phyloP scores from a whole-genome alignment of 768 basidiomycete species.

The Boletales sp. region DNA sequence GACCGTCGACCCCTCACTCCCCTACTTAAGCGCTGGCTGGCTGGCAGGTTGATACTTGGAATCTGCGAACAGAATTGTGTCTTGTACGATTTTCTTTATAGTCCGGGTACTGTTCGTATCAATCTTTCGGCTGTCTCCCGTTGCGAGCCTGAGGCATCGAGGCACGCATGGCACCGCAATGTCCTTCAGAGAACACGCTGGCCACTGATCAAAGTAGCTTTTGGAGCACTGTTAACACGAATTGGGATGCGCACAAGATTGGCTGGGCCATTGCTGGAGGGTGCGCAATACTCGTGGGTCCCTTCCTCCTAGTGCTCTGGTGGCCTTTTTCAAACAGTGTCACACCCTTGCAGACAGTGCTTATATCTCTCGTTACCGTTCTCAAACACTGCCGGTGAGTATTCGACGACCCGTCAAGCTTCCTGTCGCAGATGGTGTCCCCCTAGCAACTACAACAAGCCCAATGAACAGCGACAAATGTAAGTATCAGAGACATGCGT shows the following conservation, averaged over 20 bases:
- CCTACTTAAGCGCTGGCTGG: not conserved
- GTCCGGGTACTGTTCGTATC: not conserved
- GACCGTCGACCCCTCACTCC: too few species aligned
- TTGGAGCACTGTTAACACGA: constrained; percentile 50
- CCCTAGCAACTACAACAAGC: constrained; percentile 62
- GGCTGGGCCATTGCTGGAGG: constrained; percentile 73
- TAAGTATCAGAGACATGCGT: constrained; percentile 30
- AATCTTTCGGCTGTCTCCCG: not conserved
- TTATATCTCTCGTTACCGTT: constrained; percentile 57
- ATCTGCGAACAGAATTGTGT: constrained; percentile 1
- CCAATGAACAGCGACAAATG: constrained; percentile 78
- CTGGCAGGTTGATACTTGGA: constrained; percentile 5
- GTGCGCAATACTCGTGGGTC: constrained; percentile 52
- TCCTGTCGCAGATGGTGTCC: not conserved
- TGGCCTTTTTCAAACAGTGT: not conserved
- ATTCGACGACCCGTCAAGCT: not conserved
- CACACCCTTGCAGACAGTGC: constrained; percentile 44
- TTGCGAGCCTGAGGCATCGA: constrained; percentile 1
- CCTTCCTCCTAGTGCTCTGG: not conserved
- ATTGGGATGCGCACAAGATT: constrained; percentile 64
- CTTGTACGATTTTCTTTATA: constrained; percentile 6
- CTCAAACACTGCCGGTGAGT: constrained; percentile 62
- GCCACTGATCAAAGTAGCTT: constrained; percentile 58
- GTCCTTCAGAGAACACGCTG: constrained; percentile 50
- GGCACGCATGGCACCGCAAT: constrained; percentile 29